These are phyloP conservation scores for Saxispiralis lemnorum DNA, from an alignment of 495 filamentous ascomycete genomes.

Conservation along the genomic window DNA sequence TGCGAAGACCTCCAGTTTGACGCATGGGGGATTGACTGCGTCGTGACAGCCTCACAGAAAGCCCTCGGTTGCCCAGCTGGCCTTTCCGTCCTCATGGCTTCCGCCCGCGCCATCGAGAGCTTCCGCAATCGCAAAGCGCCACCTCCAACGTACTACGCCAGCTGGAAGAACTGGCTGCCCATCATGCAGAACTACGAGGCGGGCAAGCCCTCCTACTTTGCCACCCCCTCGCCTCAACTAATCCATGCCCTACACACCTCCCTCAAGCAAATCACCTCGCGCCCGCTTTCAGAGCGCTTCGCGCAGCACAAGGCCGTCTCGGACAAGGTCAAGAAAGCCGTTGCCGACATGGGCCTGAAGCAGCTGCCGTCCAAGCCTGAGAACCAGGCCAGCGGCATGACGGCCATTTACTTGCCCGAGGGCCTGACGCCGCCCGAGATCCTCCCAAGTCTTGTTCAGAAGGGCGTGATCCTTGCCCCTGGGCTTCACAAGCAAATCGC, in stretches of 20 bases:
- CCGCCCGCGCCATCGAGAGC: slow-evolving; percentile 66
- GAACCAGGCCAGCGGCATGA: slow-evolving; percentile 93
- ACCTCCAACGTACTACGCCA: slow-evolving; percentile 77
- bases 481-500: slow-evolving; percentile 81
- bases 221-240: slow-evolving; percentile 86
- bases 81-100: slow-evolving; percentile 80
- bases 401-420: slow-evolving; percentile 85
- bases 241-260: slow-evolving; percentile 87
- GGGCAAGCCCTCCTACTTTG: slow-evolving; percentile 92
- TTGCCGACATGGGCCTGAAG: slow-evolving; percentile 63
- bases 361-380: slow-evolving; percentile 71
- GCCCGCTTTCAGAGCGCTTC: slow-evolving; percentile 63
- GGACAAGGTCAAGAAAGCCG: slow-evolving; percentile 62
- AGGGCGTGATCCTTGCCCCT: slow-evolving; percentile 83
- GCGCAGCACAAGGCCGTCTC: slow-evolving; percentile 57
- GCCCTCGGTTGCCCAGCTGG: slow-evolving; percentile 89
- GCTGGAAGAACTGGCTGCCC: slow-evolving; percentile 90
- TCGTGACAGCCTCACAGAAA: slow-evolving; percentile 89
- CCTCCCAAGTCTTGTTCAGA: slow-evolving; percentile 70
- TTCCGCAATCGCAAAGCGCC: slow-evolving; percentile 65
- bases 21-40: slow-evolving; percentile 81
- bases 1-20: slow-evolving; percentile 93
- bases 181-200: slow-evolving; percentile 99
- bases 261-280: slow-evolving; percentile 66
- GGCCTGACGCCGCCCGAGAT: slow-evolving; percentile 61